Conservation (phyloP, 1,284 basidiomycete species). For the Apiotrichum akiyoshidainum region DNA sequence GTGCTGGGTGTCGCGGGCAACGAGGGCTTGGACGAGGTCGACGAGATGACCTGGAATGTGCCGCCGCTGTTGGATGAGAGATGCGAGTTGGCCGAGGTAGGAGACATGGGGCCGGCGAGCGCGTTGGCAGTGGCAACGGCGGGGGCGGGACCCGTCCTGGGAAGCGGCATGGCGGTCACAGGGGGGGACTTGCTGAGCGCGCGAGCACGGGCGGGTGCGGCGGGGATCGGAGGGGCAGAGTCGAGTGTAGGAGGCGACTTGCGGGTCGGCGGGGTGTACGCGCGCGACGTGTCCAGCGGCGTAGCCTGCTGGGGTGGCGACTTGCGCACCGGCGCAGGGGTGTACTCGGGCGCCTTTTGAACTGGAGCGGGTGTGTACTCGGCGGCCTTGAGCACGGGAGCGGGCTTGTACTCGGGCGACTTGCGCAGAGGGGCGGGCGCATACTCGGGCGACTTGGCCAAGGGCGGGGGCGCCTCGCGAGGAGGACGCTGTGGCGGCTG, state of each 20-base stretch:
- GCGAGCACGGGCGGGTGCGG: not conserved
- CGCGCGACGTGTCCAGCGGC: no score
- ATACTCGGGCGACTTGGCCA: not conserved
- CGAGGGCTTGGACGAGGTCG: not conserved
- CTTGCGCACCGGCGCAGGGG: not conserved
- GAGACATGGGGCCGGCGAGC: not conserved
- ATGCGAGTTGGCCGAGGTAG: not conserved
- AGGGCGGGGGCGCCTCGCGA: not conserved
- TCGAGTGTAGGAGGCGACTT: no score
- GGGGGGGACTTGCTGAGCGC: not conserved
- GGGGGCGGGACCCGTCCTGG: not conserved
- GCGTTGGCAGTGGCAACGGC: not conserved
- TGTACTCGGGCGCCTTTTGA: not conserved
- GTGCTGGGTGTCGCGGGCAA: not conserved
- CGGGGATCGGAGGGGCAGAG: no score
- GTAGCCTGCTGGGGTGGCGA: not conserved
- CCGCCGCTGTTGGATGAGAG: conserved; percentile 1
- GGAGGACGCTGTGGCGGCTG: not conserved
- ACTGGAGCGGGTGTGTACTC: no score
- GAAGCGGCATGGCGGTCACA: not conserved
- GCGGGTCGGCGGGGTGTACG: no score
- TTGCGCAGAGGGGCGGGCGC: not conserved
- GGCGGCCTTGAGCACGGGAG: no score
- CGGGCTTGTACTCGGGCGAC: not conserved
- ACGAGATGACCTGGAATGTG: conserved; percentile 3